These are phyloP conservation scores for Syncephalastrum monosporum DNA, from an alignment of 371 early-diverging fungal species.

Conservation along the genomic window DNA sequence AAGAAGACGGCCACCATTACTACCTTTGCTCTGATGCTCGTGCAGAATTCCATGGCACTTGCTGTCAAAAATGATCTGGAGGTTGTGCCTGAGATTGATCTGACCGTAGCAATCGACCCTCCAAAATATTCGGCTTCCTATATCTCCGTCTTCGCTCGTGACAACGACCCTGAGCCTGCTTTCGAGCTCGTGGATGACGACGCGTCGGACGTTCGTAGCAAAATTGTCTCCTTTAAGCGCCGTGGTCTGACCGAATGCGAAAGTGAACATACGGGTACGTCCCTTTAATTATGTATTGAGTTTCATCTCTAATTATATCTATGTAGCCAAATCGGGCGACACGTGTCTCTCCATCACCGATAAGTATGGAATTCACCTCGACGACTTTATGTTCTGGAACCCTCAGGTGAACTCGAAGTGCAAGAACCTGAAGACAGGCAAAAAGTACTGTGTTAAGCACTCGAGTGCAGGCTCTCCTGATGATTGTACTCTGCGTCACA, in stretches of 20 bases:
- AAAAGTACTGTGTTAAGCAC: constrained; percentile 19
- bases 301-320: background rate
- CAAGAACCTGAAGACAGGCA: constrained; percentile 18
- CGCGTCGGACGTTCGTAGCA: constrained; percentile 4
- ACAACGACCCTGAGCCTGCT: constrained; percentile 27
- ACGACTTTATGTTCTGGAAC: constrained; percentile 22
- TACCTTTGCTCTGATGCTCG: background rate
- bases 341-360: constrained; percentile 15
- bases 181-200: constrained; percentile 24
- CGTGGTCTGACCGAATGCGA: constrained; percentile 17
- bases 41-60: too few relatives aligned
- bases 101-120: background rate
- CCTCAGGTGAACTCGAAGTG: constrained; percentile 20
- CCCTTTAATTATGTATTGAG: background rate
- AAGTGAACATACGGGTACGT: constrained; percentile 19
- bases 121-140: constrained; percentile 15
- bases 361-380: constrained; percentile 18
- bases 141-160: constrained; percentile 25
- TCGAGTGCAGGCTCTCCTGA: constrained; percentile 8
- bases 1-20: background rate
- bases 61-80: constrained; percentile 5
- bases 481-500: constrained; percentile 16
- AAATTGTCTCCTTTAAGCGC: constrained; percentile 13
- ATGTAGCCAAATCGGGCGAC: constrained; percentile 17
- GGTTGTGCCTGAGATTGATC: constrained; percentile 10